Base-by-base conservation (phyloP, 257 asterid genomes). In the Paraleonurus japonicus region DNA sequence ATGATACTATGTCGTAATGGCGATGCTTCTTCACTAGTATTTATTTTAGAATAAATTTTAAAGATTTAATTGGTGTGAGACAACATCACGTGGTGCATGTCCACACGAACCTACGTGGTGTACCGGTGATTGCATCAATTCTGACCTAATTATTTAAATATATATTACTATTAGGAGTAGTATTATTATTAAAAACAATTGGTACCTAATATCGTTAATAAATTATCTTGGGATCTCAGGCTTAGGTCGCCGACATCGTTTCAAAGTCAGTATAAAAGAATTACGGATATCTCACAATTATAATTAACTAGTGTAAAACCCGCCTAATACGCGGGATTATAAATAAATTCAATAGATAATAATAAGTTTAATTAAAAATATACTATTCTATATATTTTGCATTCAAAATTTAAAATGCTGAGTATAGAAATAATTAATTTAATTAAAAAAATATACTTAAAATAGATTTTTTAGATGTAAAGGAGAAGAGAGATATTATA, bases 41-140 rank as follows among this genome's bases (percentile, higher is more conserved):
- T 32, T 45, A 20, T 23, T 15, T 64, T 17, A 1, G 13, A 53
- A 28, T 20, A 53, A 19, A 22, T 19, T 13, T 19, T 27, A 16
- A 33, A 30, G 23, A 75, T 67, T 59, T 67, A 67, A 66, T 67
- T 45, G 61, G 35, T 28, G 45, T 23, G 27, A 16, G 78, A 55
- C 78, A 39, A 30, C 55, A 5, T 51, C 75, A 75, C 79, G 70
- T 68, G 79, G 15, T 33, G 70, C 65, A 23, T 48, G 60, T 23
- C 67, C 43, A 60, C 65, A 48, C 41, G 51, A 50, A 69, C 20
- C 65, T 19, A 20, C 72, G 50, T 48, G n/a, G 71, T 17, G 12
- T 11, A 47, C 54, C 16, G 54, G 0, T 26, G 12, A 65, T 11
- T 16, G 73, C 15, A 68, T 68, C 53, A 17, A 68, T 19, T 17